These are phyloP conservation scores for Coprinopsis strossmayeri DNA, from an alignment of 768 basidiomycete species.

Conservation along the genomic window DNA sequence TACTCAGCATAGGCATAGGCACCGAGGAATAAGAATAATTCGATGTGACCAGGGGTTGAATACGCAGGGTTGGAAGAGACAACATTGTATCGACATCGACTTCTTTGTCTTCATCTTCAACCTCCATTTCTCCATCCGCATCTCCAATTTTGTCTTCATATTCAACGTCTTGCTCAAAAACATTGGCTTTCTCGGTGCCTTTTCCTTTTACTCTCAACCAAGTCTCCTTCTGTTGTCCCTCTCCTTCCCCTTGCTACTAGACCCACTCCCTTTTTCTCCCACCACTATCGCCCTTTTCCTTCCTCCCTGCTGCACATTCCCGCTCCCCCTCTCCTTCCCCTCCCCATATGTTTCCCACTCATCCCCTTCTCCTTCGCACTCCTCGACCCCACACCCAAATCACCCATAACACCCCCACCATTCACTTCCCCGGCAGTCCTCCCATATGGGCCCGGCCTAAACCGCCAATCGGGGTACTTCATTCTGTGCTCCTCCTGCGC, in stretches of 20 bases:
- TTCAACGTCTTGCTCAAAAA: no score
- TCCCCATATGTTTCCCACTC: constrained; percentile 23
- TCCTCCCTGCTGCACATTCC: constrained; percentile 12
- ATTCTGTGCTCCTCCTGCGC: constrained; percentile 71
- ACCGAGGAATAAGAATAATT: no score
- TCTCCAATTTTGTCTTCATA: background rate
- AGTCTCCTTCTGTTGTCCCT: background rate
- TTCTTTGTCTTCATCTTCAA: background rate
- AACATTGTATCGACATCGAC: no score
- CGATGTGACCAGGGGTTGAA: no score
- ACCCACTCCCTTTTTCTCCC: no score
- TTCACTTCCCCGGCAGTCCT: constrained; percentile 33
- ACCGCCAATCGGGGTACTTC: constrained; percentile 79
- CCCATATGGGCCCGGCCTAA: constrained; percentile 53
- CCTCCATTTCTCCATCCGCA: background rate
- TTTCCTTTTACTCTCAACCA: no score
- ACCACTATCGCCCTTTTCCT: background rate
- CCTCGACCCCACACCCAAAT: background rate
- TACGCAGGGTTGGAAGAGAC: background rate
- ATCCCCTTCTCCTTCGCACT: background rate
- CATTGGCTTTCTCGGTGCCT: no score
- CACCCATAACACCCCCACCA: constrained; percentile 15
- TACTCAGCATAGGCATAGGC: no score
- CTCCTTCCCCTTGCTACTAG: constrained; percentile 4
- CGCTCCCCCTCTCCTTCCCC: constrained; percentile 8